phyloP scores from a whole-genome alignment of 2,329 filamentous ascomycete species.

The Exophiala sideris region DNA sequence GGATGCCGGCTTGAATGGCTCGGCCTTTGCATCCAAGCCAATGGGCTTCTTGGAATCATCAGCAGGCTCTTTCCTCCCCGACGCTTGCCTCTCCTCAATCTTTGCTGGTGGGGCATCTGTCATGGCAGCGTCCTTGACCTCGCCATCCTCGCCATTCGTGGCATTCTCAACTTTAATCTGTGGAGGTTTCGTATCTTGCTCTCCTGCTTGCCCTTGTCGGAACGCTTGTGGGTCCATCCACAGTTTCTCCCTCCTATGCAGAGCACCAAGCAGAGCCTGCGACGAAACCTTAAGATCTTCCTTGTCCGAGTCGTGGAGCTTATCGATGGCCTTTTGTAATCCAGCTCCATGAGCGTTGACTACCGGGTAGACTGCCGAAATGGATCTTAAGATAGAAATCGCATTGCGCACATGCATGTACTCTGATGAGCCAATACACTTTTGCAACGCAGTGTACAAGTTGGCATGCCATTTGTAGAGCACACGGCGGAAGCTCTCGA shows the following conservation, averaged over 20 bases:
- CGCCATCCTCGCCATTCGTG: conserved; percentile 43
- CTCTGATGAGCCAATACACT: conserved; percentile 75
- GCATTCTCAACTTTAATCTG: conserved; percentile 22
- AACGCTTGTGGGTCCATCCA: conserved; percentile 50
- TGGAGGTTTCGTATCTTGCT: conserved; percentile 9
- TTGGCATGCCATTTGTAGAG: conserved; percentile 89
- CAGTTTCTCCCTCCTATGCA: conserved; percentile 47
- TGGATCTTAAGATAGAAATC: conserved; percentile 78
- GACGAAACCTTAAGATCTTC: conserved; percentile 51
- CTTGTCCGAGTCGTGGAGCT: conserved; percentile 43
- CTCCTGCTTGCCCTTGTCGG: conserved; percentile 29
- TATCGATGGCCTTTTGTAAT: conserved; percentile 42
- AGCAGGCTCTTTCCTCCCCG: conserved; percentile 14
- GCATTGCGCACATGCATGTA: conserved; percentile 99
- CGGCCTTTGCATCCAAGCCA: conserved; percentile 11
- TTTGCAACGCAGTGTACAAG: conserved; percentile 73
- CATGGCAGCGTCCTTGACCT: conserved; percentile 47
- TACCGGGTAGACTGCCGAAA: conserved; percentile 79
- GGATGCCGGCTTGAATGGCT: conserved; percentile 13
- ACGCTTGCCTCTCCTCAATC: conserved; percentile 18
- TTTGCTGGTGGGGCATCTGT: conserved; percentile 31
- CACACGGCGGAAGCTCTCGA: conserved; percentile 79
- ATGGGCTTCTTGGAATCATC: conserved; percentile 5
- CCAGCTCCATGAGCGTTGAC: conserved; percentile 77
- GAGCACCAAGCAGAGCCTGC: conserved; percentile 47